phyloP scores from a whole-genome alignment of 768 basidiomycete genomes.

The Tylopilus intermedius region DNA sequence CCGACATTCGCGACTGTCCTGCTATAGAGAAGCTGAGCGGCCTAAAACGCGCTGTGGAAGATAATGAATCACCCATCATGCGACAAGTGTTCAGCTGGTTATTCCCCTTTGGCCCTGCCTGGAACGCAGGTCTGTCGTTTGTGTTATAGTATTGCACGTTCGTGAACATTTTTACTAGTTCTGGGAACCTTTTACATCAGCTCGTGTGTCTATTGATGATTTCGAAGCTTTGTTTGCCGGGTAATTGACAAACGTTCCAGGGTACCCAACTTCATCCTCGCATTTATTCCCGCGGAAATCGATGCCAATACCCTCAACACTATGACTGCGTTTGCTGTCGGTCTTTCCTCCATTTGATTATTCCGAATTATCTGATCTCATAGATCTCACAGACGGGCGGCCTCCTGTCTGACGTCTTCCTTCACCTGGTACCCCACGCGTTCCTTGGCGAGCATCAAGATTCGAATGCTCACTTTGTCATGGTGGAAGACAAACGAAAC shows the following conservation, averaged over 20 bases:
- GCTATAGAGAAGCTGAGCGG: conserved; percentile 45
- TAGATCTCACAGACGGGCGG: conserved; percentile 65
- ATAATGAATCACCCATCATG: conserved; percentile 66
- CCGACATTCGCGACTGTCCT: conserved; percentile 40
- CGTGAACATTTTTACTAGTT: conserved; percentile 38
- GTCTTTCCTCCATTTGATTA: conserved; percentile 23
- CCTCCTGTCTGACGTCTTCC: conserved; percentile 86
- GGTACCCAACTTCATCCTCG: conserved; percentile 90
- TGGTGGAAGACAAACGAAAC: conserved; percentile 89
- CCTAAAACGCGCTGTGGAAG: conserved; percentile 59
- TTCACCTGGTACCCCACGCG: conserved; percentile 86
- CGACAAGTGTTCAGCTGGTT: conserved; percentile 73
- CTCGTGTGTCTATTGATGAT: conserved; percentile 57
- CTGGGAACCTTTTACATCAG: conserved; percentile 95
- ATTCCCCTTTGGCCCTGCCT: conserved; percentile 88
- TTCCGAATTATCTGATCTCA: conserved; percentile 17
- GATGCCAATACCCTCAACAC: conserved; percentile 81
- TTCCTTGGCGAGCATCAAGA: conserved; percentile 87
- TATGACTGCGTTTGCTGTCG: conserved; percentile 89
- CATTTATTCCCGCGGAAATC: conserved; percentile 88
- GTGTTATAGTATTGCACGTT: conserved; percentile 13
- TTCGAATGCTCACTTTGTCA: conserved; percentile 65
- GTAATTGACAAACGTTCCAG: conserved; percentile 38
- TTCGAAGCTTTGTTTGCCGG: conserved; percentile 20
- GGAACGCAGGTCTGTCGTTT: conserved; percentile 59